Conservation (phyloP, 1,284 basidiomycete genomes). For the Papiliotrema fonsecae region DNA sequence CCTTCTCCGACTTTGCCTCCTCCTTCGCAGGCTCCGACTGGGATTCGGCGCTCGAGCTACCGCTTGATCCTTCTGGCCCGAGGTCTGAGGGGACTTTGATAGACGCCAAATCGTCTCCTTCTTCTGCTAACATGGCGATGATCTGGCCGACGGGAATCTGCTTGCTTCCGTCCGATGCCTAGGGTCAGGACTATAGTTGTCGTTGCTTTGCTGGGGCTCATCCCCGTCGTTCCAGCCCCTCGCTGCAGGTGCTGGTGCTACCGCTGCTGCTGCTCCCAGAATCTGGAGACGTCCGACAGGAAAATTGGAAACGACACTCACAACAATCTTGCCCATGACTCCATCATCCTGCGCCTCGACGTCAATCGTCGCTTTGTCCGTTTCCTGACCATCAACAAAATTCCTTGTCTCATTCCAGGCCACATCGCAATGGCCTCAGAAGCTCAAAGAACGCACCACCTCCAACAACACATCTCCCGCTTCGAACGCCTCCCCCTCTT, state of each 20-base stretch:
- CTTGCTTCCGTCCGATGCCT: conserved; percentile 81
- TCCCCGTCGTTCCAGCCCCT: too few species aligned
- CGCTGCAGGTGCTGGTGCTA: too few species aligned
- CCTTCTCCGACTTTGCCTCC: conserved; percentile 2
- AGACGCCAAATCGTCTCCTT: conserved; percentile 89
- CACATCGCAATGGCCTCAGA: neutral
- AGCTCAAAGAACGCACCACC: conserved; percentile 60
- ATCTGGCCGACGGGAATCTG: conserved; percentile 76
- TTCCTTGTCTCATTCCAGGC: neutral
- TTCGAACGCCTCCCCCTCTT: conserved; percentile 76
- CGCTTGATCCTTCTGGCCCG: conserved; percentile 43
- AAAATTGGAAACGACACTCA: too few species aligned
- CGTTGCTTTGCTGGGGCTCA: too few species aligned
- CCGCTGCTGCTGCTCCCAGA: too few species aligned
- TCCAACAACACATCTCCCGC: conserved; percentile 89
- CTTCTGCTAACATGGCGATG: conserved; percentile 91
- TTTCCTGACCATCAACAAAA: conserved; percentile 62
- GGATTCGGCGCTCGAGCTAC: neutral
- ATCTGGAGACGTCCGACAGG: too few species aligned
- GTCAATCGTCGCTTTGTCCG: conserved; percentile 98
- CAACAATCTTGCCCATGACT: conserved; percentile 85
- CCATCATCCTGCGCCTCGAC: conserved; percentile 99
- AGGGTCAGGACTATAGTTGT: neutral
- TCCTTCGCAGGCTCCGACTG: neutral
- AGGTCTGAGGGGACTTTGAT: conserved; percentile 63